phyloP scores from a whole-genome alignment of 805 yeast genomes.

The Lachancea fermentati region DNA sequence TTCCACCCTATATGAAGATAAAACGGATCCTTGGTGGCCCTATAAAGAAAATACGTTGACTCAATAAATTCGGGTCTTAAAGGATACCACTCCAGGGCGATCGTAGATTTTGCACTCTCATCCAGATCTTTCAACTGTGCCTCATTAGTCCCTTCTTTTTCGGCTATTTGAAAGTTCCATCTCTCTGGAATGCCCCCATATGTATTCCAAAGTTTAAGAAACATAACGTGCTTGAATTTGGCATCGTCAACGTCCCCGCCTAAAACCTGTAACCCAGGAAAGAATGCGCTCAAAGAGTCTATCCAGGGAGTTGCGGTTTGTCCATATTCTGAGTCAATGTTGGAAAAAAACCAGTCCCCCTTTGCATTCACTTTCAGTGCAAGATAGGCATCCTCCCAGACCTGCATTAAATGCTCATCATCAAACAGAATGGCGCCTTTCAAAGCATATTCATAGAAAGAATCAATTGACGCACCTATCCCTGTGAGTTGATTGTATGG shows the following conservation, averaged over 20 bases:
- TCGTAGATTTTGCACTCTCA: conserved; percentile 1
- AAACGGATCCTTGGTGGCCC: conserved; percentile 83
- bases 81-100: conserved; percentile 80
- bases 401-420: conserved; percentile 42
- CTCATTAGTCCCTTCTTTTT: neutral
- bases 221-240: conserved; percentile 51
- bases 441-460: conserved; percentile 83
- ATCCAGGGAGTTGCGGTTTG: conserved; percentile 57
- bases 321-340: conserved; percentile 54
- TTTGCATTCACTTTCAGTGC: conserved; percentile 53
- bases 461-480: conserved; percentile 86
- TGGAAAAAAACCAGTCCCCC: conserved; percentile 47
- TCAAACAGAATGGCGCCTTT: conserved; percentile 72
- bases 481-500: conserved; percentile 66
- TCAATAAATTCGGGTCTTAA: conserved; percentile 89
- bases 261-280: conserved; percentile 78
- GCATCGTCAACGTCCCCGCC: conserved; percentile 73
- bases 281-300: conserved; percentile 82
- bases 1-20: conserved; percentile 71
- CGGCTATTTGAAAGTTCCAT: conserved; percentile 47
- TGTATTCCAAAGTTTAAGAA: conserved; percentile 69
- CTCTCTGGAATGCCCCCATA: conserved; percentile 85
- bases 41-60: conserved; percentile 74
- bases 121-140: neutral
- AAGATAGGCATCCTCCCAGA: conserved; percentile 58